These are phyloP conservation scores for Mucor irregularis DNA, from an alignment of 371 early-diverging fungal genomes.

Conservation along the genomic window DNA sequence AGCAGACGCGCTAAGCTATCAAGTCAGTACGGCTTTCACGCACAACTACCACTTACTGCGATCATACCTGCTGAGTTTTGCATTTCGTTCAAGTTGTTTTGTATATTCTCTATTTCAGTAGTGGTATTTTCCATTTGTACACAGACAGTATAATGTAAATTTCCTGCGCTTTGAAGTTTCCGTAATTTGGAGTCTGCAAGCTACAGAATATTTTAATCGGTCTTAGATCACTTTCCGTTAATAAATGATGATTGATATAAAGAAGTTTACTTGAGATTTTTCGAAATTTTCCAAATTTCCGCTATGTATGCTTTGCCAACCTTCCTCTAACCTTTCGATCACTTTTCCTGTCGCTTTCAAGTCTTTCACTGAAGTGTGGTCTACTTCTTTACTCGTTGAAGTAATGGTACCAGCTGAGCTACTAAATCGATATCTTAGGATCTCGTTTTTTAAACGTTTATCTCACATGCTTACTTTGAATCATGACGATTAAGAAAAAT, in stretches of 20 bases:
- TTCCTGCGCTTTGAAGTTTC: conserved; percentile 17
- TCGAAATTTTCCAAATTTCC: conserved; percentile 22
- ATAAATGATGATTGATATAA: too few relatives aligned
- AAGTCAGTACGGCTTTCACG: neutral
- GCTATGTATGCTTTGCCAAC: conserved; percentile 26
- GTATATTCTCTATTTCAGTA: conserved; percentile 3
- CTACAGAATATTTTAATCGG: too few relatives aligned
- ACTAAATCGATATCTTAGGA: too few relatives aligned
- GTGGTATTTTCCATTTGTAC: conserved; percentile 3
- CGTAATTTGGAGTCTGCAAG: conserved; percentile 1
- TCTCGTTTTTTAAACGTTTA: neutral
- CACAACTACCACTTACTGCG: neutral
- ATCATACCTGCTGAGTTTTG: conserved; percentile 19
- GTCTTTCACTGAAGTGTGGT: conserved; percentile 5
- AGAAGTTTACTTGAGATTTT: conserved; percentile 24
- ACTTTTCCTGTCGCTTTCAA: conserved; percentile 29
- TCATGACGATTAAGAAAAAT: conserved; percentile 22
- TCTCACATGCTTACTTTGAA: conserved; percentile 12
- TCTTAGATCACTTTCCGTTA: too few relatives aligned
- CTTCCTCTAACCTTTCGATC: conserved; percentile 20
- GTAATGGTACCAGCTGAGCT: too few relatives aligned
- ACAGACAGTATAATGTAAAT: conserved; percentile 15
- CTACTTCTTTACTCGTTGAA: too few relatives aligned
- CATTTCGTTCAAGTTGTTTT: neutral
- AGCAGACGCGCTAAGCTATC: conserved; percentile 18